Evolutionary conservation across 768 basidiomycete genomes (phyloP).

Genomic region (Scleroderma bovista): DNA sequence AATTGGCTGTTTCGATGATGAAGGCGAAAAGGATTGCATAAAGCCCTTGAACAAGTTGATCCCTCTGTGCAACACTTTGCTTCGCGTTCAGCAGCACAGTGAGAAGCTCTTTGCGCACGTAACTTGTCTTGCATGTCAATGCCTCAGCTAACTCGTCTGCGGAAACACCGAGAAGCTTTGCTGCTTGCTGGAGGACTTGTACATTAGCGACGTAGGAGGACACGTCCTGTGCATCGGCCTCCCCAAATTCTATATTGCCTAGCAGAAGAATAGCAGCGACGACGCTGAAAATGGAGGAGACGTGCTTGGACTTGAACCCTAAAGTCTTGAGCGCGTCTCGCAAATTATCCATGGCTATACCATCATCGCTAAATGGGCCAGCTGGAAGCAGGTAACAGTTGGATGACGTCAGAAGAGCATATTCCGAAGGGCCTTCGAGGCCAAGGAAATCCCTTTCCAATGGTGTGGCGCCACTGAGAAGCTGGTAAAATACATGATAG

Average conservation of each 20-base stretch:
- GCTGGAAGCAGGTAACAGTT: conserved; percentile 61
- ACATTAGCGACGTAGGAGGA: conserved; percentile 46
- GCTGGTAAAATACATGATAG: conserved; percentile 63
- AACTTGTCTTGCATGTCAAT: conserved; percentile 52
- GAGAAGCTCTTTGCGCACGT: conserved; percentile 54
- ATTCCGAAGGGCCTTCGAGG: conserved; percentile 55
- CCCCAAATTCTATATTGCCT: conserved; percentile 53
- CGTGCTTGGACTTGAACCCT: conserved; percentile 59
- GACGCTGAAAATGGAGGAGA: conserved; percentile 48
- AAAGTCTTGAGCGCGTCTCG: conserved; percentile 50
- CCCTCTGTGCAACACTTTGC: conserved; percentile 49
- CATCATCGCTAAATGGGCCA: conserved; percentile 58
- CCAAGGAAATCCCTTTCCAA: conserved; percentile 47
- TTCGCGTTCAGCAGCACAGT: conserved; percentile 48
- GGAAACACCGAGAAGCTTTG: conserved; percentile 46
- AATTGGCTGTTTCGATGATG: conserved; percentile 59
- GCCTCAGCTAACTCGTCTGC: conserved; percentile 49
- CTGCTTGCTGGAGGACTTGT: conserved; percentile 43
- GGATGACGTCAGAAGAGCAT: conserved; percentile 52
- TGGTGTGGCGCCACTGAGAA: conserved; percentile 53
- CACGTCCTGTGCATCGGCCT: conserved; percentile 49
- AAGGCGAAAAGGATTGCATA: conserved; percentile 62
- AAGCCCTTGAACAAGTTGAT: conserved; percentile 50
- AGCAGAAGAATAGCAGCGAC: conserved; percentile 51
- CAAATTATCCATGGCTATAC: conserved; percentile 51